Percentiles rank a stretch among this genome's conserved stretches.
Conservation (phyloP, 192 early-diverging fungal genomes). For the Coemansia javaensis region DNA sequence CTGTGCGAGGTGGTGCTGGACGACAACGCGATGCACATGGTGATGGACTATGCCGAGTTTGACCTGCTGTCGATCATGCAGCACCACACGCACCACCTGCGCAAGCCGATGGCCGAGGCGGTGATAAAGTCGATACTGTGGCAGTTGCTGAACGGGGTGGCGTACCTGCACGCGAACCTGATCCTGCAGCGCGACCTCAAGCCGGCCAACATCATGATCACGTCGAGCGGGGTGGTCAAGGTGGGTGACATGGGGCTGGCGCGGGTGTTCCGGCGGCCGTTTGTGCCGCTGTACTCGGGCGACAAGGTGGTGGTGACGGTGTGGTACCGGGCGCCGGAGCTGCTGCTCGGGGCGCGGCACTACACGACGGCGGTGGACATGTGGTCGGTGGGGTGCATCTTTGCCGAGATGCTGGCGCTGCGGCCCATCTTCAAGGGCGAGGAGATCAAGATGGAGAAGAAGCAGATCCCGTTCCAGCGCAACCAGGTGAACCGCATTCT, state of each 20-base stretch:
- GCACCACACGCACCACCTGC: conserved; percentile 73
- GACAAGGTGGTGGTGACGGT: conserved; percentile 91
- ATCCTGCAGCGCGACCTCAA: conserved; percentile 92
- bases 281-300: conserved; percentile 73
- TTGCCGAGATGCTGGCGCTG: conserved; percentile 81
- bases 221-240: conserved; percentile 84
- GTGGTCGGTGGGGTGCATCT: conserved; percentile 87
- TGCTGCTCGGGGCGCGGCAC: conserved; percentile 79
- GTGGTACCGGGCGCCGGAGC: conserved; percentile 95
- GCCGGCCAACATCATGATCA: conserved; percentile 88
- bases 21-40: conserved; percentile 92
- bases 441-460: conserved; percentile 79
- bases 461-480: conserved; percentile 77
- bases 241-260: conserved; percentile 94
- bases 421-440: conserved; percentile 90
- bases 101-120: conserved; percentile 75
- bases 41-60: conserved; percentile 96
- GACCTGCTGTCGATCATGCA: conserved; percentile 88
- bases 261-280: conserved; percentile 67
- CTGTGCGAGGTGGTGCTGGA: conserved; percentile 86
- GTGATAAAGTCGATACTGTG: conserved; percentile 83
- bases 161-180: conserved; percentile 80
- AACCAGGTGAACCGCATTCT: conserved; percentile 83
- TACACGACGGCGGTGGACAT: conserved; percentile 83
- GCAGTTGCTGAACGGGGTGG: conserved; percentile 86